These are phyloP conservation scores for Venturia pyrina DNA, from an alignment of 2,329 filamentous ascomycete genomes.

Conservation along the genomic window DNA sequence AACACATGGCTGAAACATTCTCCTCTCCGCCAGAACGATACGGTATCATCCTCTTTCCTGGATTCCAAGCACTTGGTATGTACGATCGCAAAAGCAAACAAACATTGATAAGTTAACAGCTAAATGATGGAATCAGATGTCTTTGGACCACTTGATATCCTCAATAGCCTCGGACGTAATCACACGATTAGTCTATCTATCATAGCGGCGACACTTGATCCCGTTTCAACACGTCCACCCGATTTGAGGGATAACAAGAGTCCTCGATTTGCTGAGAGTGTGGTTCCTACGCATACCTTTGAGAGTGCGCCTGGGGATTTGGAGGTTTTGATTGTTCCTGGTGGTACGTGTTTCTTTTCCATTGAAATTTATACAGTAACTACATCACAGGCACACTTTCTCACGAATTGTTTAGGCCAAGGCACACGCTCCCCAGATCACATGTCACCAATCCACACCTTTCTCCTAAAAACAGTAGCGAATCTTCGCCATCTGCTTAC, in stretches of 20 bases:
- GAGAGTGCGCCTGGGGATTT: conserved; percentile 35
- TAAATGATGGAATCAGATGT: not conserved
- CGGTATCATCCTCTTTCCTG: not conserved
- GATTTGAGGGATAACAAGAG: conserved; percentile 12
- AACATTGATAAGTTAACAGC: not conserved
- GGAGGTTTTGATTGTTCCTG: conserved; percentile 56
- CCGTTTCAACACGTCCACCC: conserved; percentile 23
- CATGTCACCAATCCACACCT: conserved; percentile 18
- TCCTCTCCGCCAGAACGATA: not conserved
- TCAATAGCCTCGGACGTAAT: not conserved
- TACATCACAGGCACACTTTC: not conserved
- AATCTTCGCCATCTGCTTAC: conserved; percentile 48
- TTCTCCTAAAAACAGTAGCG: conserved; percentile 35
- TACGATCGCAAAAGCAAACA: not conserved
- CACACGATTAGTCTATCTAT: conserved; percentile 12
- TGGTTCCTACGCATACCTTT: conserved; percentile 47
- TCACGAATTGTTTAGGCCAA: conserved; percentile 15
- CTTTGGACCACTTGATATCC: conserved; percentile 1
- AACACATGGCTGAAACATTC: not conserved
- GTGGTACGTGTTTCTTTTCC: conserved; percentile 31
- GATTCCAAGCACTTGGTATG: conserved; percentile 7
- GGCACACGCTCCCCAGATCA: not conserved
- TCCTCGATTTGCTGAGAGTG: conserved; percentile 22
- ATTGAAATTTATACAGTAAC: conserved; percentile 30
- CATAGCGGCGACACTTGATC: conserved; percentile 24